These are phyloP conservation scores for Lupinus albus DNA, from an alignment of 306 rosid species.

Conservation along the genomic window DNA sequence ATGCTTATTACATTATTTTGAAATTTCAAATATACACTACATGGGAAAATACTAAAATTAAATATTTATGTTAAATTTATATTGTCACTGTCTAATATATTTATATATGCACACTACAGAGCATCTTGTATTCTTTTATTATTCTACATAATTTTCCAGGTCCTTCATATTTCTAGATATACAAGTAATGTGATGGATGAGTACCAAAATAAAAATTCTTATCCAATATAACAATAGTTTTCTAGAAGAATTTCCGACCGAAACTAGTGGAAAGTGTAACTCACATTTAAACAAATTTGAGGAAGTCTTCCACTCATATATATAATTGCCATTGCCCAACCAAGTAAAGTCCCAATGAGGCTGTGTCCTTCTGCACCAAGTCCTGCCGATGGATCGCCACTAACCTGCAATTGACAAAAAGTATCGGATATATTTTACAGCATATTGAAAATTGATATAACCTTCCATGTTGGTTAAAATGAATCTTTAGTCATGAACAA, in stretches of 20 bases:
- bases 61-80: constrained; percentile 3
- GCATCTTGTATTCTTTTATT: not conserved
- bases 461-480: not conserved
- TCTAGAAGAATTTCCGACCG: constrained; percentile 9
- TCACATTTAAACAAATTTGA: constrained; percentile 76
- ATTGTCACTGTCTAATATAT: not conserved
- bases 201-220: not conserved
- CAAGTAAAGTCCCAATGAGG: constrained; percentile 61
- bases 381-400: constrained; percentile 39
- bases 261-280: constrained; percentile 36
- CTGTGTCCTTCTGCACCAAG: constrained; percentile 36
- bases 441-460: not conserved
- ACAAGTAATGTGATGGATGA: constrained; percentile 14
- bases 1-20: not conserved
- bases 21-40: constrained; percentile 3
- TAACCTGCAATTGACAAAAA: constrained; percentile 48
- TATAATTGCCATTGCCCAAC: constrained; percentile 84
- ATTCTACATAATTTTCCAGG: not conserved
- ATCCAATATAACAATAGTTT: not conserved
- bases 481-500: constrained; percentile 15
- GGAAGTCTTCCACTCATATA: constrained; percentile 88
- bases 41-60: constrained; percentile 10
- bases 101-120: not conserved
- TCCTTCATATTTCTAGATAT: constrained; percentile 15
- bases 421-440: constrained; percentile 8